Conservation (phyloP, 306 rosid species). For the Cicer arietinum region DNA sequence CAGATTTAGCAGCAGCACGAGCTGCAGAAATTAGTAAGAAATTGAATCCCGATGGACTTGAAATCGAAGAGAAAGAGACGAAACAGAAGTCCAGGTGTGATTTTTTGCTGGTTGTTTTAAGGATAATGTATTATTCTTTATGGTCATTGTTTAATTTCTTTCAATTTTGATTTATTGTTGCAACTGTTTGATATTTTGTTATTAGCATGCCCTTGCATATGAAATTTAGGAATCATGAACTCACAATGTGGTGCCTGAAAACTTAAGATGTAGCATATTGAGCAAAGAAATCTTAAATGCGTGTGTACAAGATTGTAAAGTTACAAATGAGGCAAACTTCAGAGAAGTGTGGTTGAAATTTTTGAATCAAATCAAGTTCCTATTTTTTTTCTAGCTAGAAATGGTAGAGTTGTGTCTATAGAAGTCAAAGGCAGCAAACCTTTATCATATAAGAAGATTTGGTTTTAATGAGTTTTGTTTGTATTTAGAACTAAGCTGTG, state of each 20-base stretch:
- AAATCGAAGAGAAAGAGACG: conserved; percentile 61
- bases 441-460: background rate
- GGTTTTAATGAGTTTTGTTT: background rate
- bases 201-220: conserved; percentile 2
- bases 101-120: conserved; percentile 29
- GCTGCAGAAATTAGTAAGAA: conserved; percentile 98
- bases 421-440: background rate
- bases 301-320: background rate
- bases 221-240: conserved; percentile 33
- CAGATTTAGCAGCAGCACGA: conserved; percentile 97
- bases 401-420: conserved; percentile 10
- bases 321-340: conserved; percentile 20
- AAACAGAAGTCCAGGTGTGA: conserved; percentile 77
- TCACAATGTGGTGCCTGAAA: conserved; percentile 1
- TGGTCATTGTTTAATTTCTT: conserved; percentile 19
- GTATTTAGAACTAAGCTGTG: background rate
- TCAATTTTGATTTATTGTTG: background rate
- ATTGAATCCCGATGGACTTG: conserved; percentile 77
- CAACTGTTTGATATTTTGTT: background rate
- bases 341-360: background rate
- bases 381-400: conserved; percentile 11
- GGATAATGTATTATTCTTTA: conserved; percentile 1
- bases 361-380: conserved; percentile 16
- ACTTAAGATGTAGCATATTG: conserved; percentile 15
- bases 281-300: conserved; percentile 12